A percentile compares a stretch with the other conserved stretches of the same genome.
Evolutionary conservation across 2,329 filamentous ascomycete genomes (phyloP).

Genomic region (Paraphoma sp.): DNA sequence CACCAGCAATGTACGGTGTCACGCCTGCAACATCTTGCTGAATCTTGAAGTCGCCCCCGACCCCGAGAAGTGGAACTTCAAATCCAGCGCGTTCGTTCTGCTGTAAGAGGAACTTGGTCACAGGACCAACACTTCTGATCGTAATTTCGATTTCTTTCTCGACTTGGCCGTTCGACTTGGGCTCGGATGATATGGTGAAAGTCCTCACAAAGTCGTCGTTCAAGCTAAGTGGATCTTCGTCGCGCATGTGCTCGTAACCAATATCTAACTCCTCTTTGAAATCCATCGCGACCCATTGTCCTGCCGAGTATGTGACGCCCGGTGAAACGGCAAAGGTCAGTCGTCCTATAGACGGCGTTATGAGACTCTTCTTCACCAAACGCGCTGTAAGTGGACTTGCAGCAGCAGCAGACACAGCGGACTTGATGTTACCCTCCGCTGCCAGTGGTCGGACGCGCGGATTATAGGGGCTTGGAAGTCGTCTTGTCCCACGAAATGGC

Average conservation of each 20-base stretch:
- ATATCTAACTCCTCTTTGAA: constrained; percentile 72
- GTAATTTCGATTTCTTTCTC: constrained; percentile 73
- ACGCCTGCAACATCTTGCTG: constrained; percentile 42
- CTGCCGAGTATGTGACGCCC: constrained; percentile 64
- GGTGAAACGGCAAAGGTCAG: constrained; percentile 64
- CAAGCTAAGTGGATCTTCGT: constrained; percentile 77
- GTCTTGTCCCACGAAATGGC: constrained; percentile 67
- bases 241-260: constrained; percentile 84
- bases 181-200: constrained; percentile 76
- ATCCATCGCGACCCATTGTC: constrained; percentile 79
- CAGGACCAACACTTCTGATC: constrained; percentile 70
- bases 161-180: constrained; percentile 27
- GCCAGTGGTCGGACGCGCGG: constrained; percentile 71
- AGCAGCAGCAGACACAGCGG: constrained; percentile 8
- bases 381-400: constrained; percentile 54
- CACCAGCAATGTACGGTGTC: constrained; percentile 73
- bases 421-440: constrained; percentile 59
- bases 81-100: constrained; percentile 61
- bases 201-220: constrained; percentile 87
- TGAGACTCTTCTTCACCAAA: constrained; percentile 62
- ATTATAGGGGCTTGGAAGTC: constrained; percentile 78
- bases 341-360: constrained; percentile 72
- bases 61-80: constrained; percentile 72
- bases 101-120: constrained; percentile 69
- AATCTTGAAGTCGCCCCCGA: constrained; percentile 70